Conservation (phyloP, 345 rosid genomes). For the Litchi chinensis region DNA sequence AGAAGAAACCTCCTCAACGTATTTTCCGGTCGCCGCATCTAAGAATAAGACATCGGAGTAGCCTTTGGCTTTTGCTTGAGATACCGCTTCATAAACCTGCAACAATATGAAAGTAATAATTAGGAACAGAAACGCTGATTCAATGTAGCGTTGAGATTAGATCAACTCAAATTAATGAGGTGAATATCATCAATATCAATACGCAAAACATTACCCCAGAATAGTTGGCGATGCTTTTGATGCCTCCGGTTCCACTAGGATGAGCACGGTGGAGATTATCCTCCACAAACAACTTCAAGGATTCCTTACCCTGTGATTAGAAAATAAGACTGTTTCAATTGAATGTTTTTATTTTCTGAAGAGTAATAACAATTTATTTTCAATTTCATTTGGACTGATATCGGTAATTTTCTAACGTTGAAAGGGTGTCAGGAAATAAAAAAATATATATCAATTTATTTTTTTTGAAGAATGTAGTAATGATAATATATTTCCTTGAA, state of each 20-base stretch:
- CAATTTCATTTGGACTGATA: too few species aligned
- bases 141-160: too few species aligned
- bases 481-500: too few species aligned
- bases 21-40: constrained; percentile 34
- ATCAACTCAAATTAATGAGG: too few species aligned
- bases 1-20: constrained; percentile 43
- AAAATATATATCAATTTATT: too few species aligned
- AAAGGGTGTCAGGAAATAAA: too few species aligned
- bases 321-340: neutral
- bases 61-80: constrained; percentile 31
- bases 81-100: constrained; percentile 33
- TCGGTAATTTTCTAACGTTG: too few species aligned
- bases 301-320: neutral
- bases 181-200: too few species aligned
- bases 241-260: constrained; percentile 39
- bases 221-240: constrained; percentile 39
- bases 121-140: too few species aligned
- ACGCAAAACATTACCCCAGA: constrained; percentile 21
- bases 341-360: too few species aligned
- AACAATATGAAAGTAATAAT: neutral
- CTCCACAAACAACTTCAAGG: constrained; percentile 27
- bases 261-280: constrained; percentile 27
- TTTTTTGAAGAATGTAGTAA: too few species aligned
- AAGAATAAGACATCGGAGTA: constrained; percentile 39
- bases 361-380: too few species aligned